phyloP scores from a whole-genome alignment of 306 rosid species.

The Datisca glomerata region DNA sequence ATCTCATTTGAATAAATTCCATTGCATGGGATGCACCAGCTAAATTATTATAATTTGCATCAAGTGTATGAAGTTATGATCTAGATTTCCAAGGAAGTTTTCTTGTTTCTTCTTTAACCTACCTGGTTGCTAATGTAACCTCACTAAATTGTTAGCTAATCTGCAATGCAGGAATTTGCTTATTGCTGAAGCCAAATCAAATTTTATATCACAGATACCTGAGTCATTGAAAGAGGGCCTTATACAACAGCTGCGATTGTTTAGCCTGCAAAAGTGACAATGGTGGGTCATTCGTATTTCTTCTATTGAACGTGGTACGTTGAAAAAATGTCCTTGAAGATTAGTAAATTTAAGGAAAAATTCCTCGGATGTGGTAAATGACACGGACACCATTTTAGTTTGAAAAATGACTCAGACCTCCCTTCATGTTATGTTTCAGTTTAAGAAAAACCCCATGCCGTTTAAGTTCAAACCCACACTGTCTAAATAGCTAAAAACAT shows the following conservation, averaged over 20 bases:
- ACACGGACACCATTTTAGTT: no score
- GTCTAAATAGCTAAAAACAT: not conserved
- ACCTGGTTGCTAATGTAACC: no score
- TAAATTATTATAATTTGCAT: no score
- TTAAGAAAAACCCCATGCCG: not conserved
- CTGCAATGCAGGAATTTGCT: conserved; percentile 48
- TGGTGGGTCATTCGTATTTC: conserved; percentile 18
- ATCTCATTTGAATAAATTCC: no score
- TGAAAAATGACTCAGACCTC: conserved; percentile 1
- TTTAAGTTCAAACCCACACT: not conserved
- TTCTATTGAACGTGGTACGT: conserved; percentile 2
- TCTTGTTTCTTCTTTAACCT: conserved; percentile 11
- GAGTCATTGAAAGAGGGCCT: conserved; percentile 54
- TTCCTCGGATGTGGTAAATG: not conserved
- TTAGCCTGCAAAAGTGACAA: conserved; percentile 43
- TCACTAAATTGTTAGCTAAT: conserved; percentile 4
- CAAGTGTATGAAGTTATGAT: no score
- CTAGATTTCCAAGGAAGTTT: not conserved
- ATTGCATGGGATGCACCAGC: no score
- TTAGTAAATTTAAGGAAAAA: no score
- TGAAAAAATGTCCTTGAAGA: conserved; percentile 13
- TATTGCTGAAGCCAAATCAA: conserved; percentile 39
- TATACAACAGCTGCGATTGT: conserved; percentile 34
- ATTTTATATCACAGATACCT: conserved; percentile 45
- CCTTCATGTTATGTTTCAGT: conserved; percentile 6